Evolutionary conservation across 495 filamentous ascomycete genomes (phyloP), one percentile per base, ranked within the genome.

Genomic region (Pyronema domesticum): DNA sequence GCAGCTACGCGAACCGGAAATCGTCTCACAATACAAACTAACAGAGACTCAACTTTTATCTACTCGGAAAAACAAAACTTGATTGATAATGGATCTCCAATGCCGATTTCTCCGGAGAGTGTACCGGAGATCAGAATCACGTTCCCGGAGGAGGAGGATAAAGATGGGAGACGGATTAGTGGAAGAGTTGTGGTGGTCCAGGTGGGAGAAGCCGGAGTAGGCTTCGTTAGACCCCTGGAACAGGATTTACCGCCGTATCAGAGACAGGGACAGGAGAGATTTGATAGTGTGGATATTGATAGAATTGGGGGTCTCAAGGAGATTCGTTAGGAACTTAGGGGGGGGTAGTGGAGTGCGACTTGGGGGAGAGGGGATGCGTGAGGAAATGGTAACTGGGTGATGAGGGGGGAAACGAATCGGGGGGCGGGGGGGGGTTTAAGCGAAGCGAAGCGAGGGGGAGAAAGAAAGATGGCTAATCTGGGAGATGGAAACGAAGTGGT

Each of bases 121-220:
- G 78, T 96, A 10, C 91, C 91, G 9, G 86, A 95, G 69, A 98
- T 98, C 64, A 86, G 89, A 67, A 94, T 98, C 65, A 98, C 91
- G 0, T 95, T 98, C 72, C 91, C 91, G 11, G 91, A 98, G 59
- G 78, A 83, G 51, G 89, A 88, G 61, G 83, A 95, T 59, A 78
- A 80, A 44, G 65, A 71, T 37, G 93, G 93, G 53, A 83, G 83
- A 67, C 76, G 77, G 56, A 85, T 82, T 71, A 88, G 82, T 47
- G 89, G 88, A 30, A 77, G 86, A 8, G 83, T 95, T 23, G 83
- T 98, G n/a, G 77, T 96, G 9, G 89, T 98, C 23, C 75, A 83
- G 44, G 87, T 98, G 57, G 89, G 88, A 55, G 93, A 96, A 46
- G 81, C 76, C 33, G 78, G 85, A 44, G 76, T 79, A 46, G 78